phyloP scores from a whole-genome alignment of 129 eudicot species.

The Rutidosis leptorrhynchoides region DNA sequence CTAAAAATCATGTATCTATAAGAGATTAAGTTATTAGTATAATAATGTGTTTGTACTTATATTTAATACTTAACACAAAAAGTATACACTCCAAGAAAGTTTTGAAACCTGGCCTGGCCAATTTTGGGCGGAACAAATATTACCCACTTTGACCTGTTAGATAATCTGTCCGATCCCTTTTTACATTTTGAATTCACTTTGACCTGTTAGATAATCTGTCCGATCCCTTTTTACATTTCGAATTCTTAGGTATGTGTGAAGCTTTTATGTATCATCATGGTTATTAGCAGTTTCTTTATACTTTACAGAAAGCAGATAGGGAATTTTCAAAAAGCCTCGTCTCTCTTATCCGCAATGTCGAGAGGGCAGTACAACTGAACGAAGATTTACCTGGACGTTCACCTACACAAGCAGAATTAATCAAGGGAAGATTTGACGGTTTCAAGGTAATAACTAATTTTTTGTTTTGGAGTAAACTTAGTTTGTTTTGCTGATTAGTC shows the following conservation, averaged over 20 bases:
- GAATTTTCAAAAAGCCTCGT: slow-evolving; percentile 50
- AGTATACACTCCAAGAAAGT: background rate
- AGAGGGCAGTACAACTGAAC: slow-evolving; percentile 41
- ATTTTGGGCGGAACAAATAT: too few species aligned
- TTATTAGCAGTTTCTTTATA: slow-evolving; percentile 1
- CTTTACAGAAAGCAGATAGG: slow-evolving; percentile 73
- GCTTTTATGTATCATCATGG: background rate
- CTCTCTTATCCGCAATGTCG: slow-evolving; percentile 43
- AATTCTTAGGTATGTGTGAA: background rate
- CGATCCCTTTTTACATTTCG: background rate
- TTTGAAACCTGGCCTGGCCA: too few species aligned
- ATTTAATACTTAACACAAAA: background rate
- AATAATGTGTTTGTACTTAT: background rate
- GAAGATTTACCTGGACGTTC: slow-evolving; percentile 38
- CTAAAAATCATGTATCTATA: background rate
- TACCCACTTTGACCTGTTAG: too few species aligned
- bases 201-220: background rate
- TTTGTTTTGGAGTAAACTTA: background rate
- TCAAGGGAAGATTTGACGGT: slow-evolving; percentile 71
- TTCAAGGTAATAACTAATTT: slow-evolving; percentile 52
- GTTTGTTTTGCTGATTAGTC: slow-evolving; percentile 22
- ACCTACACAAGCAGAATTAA: slow-evolving; percentile 48
- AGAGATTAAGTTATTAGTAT: background rate
- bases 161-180: background rate
- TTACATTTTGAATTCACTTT: too few species aligned